Percentiles rank a stretch among this genome's conserved stretches.
These are phyloP conservation scores for Leccinum ponderosum DNA, from an alignment of 1,284 basidiomycete species.

Conservation along the genomic window DNA sequence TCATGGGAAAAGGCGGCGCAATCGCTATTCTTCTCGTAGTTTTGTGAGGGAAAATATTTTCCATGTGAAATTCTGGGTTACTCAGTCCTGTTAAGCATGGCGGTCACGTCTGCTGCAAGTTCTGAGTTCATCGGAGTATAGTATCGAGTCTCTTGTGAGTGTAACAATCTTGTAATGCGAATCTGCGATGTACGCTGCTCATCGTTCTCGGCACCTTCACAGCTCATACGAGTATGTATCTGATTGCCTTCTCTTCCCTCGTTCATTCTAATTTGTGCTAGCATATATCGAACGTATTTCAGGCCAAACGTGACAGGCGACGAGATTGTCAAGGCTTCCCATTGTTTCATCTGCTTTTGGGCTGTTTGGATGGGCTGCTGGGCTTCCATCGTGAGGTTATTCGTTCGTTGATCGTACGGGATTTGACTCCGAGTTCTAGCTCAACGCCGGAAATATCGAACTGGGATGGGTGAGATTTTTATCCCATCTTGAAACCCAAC, in stretches of 20 bases:
- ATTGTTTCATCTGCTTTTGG: constrained; percentile 59
- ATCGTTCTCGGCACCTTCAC: background rate
- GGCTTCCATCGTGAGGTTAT: constrained; percentile 43
- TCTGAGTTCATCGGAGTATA: constrained; percentile 54
- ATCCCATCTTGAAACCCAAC: no score
- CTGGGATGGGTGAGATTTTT: constrained; percentile 41
- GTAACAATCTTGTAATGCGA: background rate
- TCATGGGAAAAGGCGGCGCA: constrained; percentile 53
- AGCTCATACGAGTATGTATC: constrained; percentile 44
- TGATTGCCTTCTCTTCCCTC: no score
- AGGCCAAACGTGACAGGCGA: constrained; percentile 46
- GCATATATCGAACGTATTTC: constrained; percentile 52
- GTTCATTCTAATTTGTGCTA: constrained; percentile 4
- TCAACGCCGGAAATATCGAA: constrained; percentile 45
- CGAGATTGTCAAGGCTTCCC: constrained; percentile 53
- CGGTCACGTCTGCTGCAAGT: constrained; percentile 59
- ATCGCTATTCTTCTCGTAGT: constrained; percentile 53
- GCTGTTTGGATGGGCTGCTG: constrained; percentile 62
- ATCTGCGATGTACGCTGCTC: background rate
- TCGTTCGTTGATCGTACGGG: background rate
- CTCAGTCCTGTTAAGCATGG: constrained; percentile 38
- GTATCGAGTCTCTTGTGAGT: constrained; percentile 57
- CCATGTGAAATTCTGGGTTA: background rate
- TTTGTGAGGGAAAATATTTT: constrained; percentile 39
- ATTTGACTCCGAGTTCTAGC: constrained; percentile 27